Evolutionary conservation across 805 yeast species (phyloP), one percentile per base, ranked within the genome.

Genomic region (Hanseniaspora taiwanica): DNA sequence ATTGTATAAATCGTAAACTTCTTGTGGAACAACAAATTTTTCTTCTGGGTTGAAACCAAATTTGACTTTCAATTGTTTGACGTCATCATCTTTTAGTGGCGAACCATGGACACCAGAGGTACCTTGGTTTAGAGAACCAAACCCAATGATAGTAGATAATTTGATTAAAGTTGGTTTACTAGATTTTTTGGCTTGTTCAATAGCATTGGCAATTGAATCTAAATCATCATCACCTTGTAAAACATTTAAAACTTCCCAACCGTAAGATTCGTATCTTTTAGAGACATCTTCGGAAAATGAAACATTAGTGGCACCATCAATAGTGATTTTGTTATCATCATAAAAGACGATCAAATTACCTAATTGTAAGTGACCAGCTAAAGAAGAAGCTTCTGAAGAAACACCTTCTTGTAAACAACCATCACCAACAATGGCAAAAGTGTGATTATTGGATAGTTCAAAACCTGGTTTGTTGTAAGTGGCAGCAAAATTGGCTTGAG

Each of bases 391-490:
- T 72, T 89, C 98, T 44, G 91, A 76, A 46, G 96, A 74, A 48
- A 89, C 85, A 75, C 98, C 98, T 72, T 89, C 98, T 86, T 80
- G 81, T 71, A 89, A 72, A 71, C 98, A 89, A 55, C 97, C 98
- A 55, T 89, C 98, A 69, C 98, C 98, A 46, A 87, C 66, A 69
- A 89, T 77, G 52, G 65, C 64, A 67, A 77, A 89, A 48, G 86
- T 77, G 73, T 69, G 74, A 62, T 75, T 74, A 68, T 84, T 82
- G 42, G 87, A 72, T 43, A 89, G 53, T 36, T 72, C 65, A 65
- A 63, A 74, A 56, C 71, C 81, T 53, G 94, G 93, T 71, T 82
- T 84, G 80, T 87, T 86, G 76, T 78, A 89, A 50, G 80, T 78
- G 50, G 96, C 95, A 53, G 93, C 95, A 46, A 83, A 67, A 65